Conservation (phyloP, 2,329 filamentous ascomycete genomes). For the Apiospora saccharicola region DNA sequence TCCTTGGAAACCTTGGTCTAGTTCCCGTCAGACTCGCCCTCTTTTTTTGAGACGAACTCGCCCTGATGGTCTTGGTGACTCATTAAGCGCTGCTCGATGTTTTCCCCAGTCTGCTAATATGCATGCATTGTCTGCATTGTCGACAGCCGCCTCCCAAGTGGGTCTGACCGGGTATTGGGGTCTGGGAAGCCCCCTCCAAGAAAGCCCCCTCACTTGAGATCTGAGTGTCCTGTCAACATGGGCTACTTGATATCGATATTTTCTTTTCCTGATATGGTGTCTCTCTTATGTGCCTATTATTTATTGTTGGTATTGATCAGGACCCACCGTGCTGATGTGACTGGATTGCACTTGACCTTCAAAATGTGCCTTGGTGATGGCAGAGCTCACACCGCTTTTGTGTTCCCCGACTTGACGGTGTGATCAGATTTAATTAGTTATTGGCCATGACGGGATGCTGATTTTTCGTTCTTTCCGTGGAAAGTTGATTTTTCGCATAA, state of each 20-base stretch:
- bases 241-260: neutral
- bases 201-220: neutral
- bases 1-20: neutral
- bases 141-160: neutral
- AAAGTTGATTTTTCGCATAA: neutral
- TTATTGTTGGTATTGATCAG: neutral
- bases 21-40: neutral
- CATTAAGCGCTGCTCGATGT: neutral
- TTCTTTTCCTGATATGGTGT: neutral
- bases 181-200: neutral
- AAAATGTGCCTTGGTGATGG: neutral
- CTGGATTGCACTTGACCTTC: neutral
- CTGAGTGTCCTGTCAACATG: neutral
- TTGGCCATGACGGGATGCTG: neutral
- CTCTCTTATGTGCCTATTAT: neutral
- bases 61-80: neutral
- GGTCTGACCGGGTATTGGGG: slow-evolving; percentile 3
- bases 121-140: neutral
- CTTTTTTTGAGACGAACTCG: neutral
- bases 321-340: neutral
- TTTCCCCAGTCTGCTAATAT: neutral
- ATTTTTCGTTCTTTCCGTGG: neutral
- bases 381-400: neutral
- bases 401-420: neutral
- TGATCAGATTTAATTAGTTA: neutral